Evolutionary conservation across 768 basidiomycete genomes (phyloP), one percentile per base, ranked within the genome.

Genomic region (Termitomyces sp.): DNA sequence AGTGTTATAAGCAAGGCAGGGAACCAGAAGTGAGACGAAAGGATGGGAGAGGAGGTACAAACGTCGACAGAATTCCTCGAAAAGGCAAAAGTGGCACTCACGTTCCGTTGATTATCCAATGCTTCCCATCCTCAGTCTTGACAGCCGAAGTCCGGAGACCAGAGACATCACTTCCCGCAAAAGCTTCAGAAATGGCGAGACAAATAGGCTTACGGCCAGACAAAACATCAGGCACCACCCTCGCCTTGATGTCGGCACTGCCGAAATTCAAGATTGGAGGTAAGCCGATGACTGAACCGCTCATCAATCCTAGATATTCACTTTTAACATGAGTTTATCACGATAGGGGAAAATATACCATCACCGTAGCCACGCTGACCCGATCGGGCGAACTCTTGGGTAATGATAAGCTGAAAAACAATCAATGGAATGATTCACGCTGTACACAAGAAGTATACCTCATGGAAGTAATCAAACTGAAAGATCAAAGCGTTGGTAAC

Each of bases 381-480:
- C 53, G 80, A 73, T n/a, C 91, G 77, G 6, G 78, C 71, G 45
- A 93, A 67, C 70, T 95, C 92, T 76, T 94, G 87, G 38, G 81
- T 88, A 63, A 91, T 76, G 58, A 94, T 82, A 54, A 93, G 77
- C 81, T 88, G 59, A 48, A 42, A 47, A 40, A 51, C 2, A n/a
- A 50, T 23, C 11, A 47, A 28, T 19, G 30, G 21, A 30, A 45
- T 53, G 12, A 53, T 52, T 11, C 21, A 49, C 2, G 19, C 14
- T 33, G 14, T 15, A 8, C 37, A 40, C 38, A 48, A 48, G 43
- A 38, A 28, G 2, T 64, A 33, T 58, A 79, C 80, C 69, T 88
- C 87, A 66, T 94, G 91, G 80, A 95, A 96, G 66, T 89, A 91
- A 68, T 95, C 89, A 63, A 89, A 95, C 78, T 87, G 69, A 76